Base-by-base conservation (phyloP, 108 stramenopile genomes). In the Bacterosira constricta region DNA sequence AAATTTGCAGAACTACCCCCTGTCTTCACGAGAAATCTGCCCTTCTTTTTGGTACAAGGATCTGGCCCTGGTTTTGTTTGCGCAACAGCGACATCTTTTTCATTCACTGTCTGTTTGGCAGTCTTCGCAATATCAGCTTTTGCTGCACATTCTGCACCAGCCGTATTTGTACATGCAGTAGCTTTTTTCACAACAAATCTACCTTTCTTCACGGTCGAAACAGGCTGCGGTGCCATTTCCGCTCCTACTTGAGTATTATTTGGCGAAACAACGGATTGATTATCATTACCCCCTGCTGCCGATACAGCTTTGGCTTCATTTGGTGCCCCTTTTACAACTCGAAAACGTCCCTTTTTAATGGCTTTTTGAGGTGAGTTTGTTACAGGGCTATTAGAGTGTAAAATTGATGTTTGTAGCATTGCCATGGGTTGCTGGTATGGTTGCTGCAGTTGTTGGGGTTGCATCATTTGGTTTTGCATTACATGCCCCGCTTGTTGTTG, bases 331-430 rank as follows among this genome's bases (percentile, higher is more conserved):
- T 77, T 77, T 1, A 67, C 54, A 6, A 77, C 69, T 26, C 77
- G 77, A 70, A 77, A 77, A 6, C 77, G 61, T 32, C 77, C 68
- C 32, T 69, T 69, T 39, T 64, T 69, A 23, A 77, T 42, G 38
- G 54, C 53, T 32, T 63, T 63, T 20, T 62, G 7, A 27, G 60
- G 52, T 5, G 65, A 49, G 32, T 2, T 32, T 13, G 34, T n/a
- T 23, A 52, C 27, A 42, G 53, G 35, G 10, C 29, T 15, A 12
- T 45, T 52, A 34, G 60, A 21, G 13, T 51, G 47, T 17, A 77
- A 26, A 17, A 69, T 61, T 18, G 75, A 66, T 21, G 66, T 31
- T 60, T 77, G 75, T 25, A 68, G 27, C 60, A 69, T 69, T 54
- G 60, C 38, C 32, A 54, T 27, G 6, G 66, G 67, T 49, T 69